Percentiles rank a stretch among this genome's conserved stretches.
phyloP scores from a whole-genome alignment of 805 yeast species.

The Cyberlindnera amylophila region DNA sequence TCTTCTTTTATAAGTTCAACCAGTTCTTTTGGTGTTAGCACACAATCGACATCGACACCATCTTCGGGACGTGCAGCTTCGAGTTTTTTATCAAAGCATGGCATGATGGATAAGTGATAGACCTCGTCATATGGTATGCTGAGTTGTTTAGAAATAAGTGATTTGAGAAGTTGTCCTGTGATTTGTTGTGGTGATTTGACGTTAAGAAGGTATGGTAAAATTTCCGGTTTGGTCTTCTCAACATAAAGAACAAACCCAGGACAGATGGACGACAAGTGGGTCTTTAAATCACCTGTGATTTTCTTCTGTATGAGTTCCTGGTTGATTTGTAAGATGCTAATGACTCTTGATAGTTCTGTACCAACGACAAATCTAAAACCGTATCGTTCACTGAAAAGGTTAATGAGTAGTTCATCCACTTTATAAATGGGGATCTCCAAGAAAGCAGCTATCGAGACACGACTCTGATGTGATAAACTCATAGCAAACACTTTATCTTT shows the following conservation, averaged over 20 bases:
- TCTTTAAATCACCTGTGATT: conserved; percentile 3
- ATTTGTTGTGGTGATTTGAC: conserved; percentile 92
- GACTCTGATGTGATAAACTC: conserved; percentile 79
- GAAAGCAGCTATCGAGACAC: conserved; percentile 78
- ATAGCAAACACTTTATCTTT: conserved; percentile 53
- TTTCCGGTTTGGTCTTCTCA: conserved; percentile 89
- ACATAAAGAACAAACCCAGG: conserved; percentile 98
- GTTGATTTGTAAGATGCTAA: conserved; percentile 52
- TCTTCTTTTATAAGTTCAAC: conserved; percentile 65
- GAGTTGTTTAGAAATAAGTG: conserved; percentile 37
- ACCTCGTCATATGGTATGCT: conserved; percentile 34
- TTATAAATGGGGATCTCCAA: conserved; percentile 46
- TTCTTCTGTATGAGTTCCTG: conserved; percentile 32
- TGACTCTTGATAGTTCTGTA: conserved; percentile 72
- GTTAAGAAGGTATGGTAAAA: conserved; percentile 64
- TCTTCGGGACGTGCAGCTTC: conserved; percentile 87
- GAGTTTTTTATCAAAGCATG: conserved; percentile 93
- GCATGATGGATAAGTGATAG: conserved; percentile 89
- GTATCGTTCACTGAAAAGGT: conserved; percentile 54
- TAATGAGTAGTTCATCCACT: conserved; percentile 58
- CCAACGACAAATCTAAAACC: conserved; percentile 79
- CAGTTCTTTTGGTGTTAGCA: conserved; percentile 85
- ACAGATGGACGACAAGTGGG: conserved; percentile 62
- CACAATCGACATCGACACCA: conserved; percentile 71
- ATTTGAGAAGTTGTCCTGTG: conserved; percentile 75